Conservation (phyloP, 1,284 basidiomycete genomes). For the Trametes sp. region DNA sequence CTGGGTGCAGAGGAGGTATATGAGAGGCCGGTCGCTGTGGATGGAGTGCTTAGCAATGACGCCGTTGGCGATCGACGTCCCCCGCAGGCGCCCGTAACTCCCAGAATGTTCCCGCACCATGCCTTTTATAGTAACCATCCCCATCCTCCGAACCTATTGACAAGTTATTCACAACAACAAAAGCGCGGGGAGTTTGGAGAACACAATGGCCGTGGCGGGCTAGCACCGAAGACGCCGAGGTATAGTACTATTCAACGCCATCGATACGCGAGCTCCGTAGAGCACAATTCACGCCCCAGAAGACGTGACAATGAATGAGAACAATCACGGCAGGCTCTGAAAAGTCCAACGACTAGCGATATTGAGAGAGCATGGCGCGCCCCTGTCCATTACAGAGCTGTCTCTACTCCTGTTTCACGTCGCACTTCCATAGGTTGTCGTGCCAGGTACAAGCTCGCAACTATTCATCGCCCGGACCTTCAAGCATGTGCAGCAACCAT, state of each 20-base stretch:
- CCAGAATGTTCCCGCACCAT: conserved; percentile 27
- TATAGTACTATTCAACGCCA: too few relatives aligned
- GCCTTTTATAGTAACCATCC: conserved; percentile 11
- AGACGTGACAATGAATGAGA: too few relatives aligned
- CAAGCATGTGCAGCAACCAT: background rate
- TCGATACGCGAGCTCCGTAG: too few relatives aligned
- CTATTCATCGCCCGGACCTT: background rate
- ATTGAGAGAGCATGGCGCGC: background rate
- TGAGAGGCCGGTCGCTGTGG: conserved; percentile 8
- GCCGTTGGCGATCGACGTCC: conserved; percentile 3
- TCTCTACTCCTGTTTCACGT: background rate
- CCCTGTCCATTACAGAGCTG: background rate
- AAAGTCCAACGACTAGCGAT: background rate
- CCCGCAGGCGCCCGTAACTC: conserved; percentile 17
- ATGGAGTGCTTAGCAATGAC: conserved; percentile 28
- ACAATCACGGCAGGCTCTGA: background rate
- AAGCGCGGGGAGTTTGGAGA: too few relatives aligned
- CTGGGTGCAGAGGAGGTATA: conserved; percentile 9
- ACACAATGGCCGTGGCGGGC: too few relatives aligned
- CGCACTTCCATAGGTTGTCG: background rate
- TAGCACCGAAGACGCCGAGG: too few relatives aligned
- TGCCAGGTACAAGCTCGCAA: background rate
- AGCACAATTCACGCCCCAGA: too few relatives aligned
- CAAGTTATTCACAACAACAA: too few relatives aligned
- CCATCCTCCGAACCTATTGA: background rate